These are phyloP conservation scores for Monilinia polystroma DNA, from an alignment of 2,329 filamentous ascomycete genomes.

Conservation along the genomic window DNA sequence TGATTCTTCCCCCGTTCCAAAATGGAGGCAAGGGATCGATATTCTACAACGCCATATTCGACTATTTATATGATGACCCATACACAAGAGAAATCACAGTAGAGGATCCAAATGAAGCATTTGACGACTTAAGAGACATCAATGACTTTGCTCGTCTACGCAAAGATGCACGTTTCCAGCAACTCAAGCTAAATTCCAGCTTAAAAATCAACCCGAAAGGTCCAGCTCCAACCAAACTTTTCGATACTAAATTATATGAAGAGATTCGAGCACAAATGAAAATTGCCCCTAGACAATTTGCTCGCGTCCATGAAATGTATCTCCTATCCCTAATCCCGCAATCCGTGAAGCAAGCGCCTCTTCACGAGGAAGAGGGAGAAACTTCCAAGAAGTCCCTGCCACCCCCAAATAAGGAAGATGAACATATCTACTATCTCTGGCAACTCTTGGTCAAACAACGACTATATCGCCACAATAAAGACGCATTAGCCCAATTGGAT, in stretches of 20 bases:
- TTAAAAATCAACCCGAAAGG: slow-evolving; percentile 52
- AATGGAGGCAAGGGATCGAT: slow-evolving; percentile 73
- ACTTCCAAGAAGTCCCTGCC: slow-evolving; percentile 29
- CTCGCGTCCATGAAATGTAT: slow-evolving; percentile 73
- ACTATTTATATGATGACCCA: slow-evolving; percentile 62
- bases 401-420: slow-evolving; percentile 48
- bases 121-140: slow-evolving; percentile 76
- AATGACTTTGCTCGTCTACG: slow-evolving; percentile 69
- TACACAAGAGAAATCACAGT: slow-evolving; percentile 78
- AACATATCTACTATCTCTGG: slow-evolving; percentile 69
- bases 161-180: slow-evolving; percentile 55
- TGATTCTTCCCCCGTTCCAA: slow-evolving; percentile 87
- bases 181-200: slow-evolving; percentile 54
- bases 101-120: slow-evolving; percentile 88
- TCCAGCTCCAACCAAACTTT: slow-evolving; percentile 52
- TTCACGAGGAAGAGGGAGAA: slow-evolving; percentile 42
- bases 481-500: slow-evolving; percentile 69
- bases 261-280: slow-evolving; percentile 61
- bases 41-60: slow-evolving; percentile 79
- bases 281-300: slow-evolving; percentile 75
- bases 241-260: slow-evolving; percentile 57
- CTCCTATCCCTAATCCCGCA: slow-evolving; percentile 60
- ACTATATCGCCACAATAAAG: slow-evolving; percentile 72
- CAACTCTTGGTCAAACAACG: slow-evolving; percentile 73
- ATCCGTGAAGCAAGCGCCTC: slow-evolving; percentile 54